Evolutionary conservation across 2,329 filamentous ascomycete genomes (phyloP).

Genomic region (Domatiomyces globalis): DNA sequence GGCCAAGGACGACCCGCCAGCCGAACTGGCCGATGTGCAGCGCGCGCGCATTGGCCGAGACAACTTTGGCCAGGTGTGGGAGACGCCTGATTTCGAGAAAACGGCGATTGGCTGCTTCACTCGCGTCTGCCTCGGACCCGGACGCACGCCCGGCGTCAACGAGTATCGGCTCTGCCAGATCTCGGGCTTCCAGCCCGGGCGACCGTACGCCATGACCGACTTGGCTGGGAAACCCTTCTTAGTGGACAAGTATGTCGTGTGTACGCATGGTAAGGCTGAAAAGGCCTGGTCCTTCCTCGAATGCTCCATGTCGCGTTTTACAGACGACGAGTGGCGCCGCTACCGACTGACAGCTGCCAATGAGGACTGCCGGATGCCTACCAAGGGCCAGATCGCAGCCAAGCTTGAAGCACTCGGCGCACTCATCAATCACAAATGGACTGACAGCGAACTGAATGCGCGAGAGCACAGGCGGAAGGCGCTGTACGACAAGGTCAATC

Average conservation of each 20-base stretch:
- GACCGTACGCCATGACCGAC: constrained; percentile 68
- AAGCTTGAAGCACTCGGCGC: constrained; percentile 72
- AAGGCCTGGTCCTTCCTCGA: constrained; percentile 81
- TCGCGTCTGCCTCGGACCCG: constrained; percentile 68
- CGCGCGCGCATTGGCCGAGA: constrained; percentile 68
- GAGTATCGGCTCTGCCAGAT: constrained; percentile 81
- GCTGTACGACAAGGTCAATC: constrained; percentile 50
- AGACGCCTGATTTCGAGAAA: constrained; percentile 77
- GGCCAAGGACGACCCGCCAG: constrained; percentile 52
- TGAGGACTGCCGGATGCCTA: constrained; percentile 60
- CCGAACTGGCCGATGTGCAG: constrained; percentile 68
- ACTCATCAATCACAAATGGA: constrained; percentile 68
- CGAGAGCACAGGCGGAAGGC: constrained; percentile 60
- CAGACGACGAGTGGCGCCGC: constrained; percentile 71
- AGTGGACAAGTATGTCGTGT: constrained; percentile 71
- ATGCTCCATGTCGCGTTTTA: constrained; percentile 72
- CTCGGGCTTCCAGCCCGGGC: constrained; percentile 72
- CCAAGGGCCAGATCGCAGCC: constrained; percentile 49
- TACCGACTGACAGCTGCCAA: constrained; percentile 62
- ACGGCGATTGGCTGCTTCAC: constrained; percentile 72
- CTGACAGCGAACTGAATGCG: constrained; percentile 63
- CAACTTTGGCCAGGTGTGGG: constrained; percentile 82
- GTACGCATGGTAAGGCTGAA: constrained; percentile 68
- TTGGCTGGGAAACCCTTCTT: constrained; percentile 61
- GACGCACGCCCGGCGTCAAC: constrained; percentile 55